Conservation (phyloP, 1,139 yeast species). For the Pichia cactophila region DNA sequence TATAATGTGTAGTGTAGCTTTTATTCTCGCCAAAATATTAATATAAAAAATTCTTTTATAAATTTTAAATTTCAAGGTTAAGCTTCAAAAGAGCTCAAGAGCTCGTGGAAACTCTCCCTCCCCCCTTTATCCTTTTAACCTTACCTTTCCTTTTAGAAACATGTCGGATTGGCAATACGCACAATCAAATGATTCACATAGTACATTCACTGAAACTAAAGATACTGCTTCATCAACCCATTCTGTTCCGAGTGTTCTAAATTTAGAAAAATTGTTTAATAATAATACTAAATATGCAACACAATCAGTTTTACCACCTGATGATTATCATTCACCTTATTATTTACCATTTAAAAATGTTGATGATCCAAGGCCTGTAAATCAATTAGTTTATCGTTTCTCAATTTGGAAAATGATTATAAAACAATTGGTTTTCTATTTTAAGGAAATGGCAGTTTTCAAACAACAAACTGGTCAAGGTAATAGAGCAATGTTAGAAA, state of each 20-base stretch:
- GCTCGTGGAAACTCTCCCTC: background rate
- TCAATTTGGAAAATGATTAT: constrained; percentile 65
- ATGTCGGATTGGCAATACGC: background rate
- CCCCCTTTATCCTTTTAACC: background rate
- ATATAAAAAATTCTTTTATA: no score
- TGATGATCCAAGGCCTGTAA: constrained; percentile 37
- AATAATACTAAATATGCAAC: constrained; percentile 15
- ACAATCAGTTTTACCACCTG: constrained; percentile 24
- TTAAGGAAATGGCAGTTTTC: constrained; percentile 54
- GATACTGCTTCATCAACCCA: constrained; percentile 1
- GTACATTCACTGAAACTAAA: background rate
- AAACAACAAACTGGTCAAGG: constrained; percentile 64
- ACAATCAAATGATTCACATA: background rate
- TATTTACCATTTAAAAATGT: constrained; percentile 24
- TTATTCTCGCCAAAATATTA: background rate
- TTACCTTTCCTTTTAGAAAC: background rate
- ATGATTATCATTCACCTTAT: constrained; percentile 27
- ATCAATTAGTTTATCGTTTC: constrained; percentile 48
- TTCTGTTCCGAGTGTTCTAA: constrained; percentile 4
- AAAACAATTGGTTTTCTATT: constrained; percentile 52
- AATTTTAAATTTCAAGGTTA: no score
- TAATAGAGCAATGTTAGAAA: constrained; percentile 52
- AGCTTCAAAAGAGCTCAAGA: no score
- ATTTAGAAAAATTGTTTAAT: constrained; percentile 12
- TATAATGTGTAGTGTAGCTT: background rate